Percentiles rank a stretch among this genome's conserved stretches.
Evolutionary conservation across 768 basidiomycete species (phyloP).

Genomic region (Termitomyces sp.): DNA sequence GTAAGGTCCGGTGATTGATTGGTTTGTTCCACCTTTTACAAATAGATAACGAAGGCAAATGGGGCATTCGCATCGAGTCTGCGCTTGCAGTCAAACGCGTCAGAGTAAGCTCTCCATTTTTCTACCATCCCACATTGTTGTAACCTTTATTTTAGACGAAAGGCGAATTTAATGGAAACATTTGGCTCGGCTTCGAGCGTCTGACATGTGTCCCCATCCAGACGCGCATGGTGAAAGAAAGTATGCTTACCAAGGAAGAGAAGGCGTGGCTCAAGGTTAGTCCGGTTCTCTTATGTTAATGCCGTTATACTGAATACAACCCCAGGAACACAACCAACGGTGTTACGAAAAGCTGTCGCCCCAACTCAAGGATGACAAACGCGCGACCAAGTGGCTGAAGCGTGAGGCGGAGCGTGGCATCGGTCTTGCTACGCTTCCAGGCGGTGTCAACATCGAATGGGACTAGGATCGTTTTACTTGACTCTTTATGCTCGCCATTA

Average conservation of each 20-base stretch:
- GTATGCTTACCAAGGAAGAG: slow-evolving; percentile 81
- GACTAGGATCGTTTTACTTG: slow-evolving; percentile 35
- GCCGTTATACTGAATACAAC: neutral
- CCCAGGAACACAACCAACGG: slow-evolving; percentile 72
- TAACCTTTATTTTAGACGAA: slow-evolving; percentile 44
- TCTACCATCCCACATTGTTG: neutral
- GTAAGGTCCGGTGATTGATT: slow-evolving; percentile 8
- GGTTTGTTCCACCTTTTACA: neutral
- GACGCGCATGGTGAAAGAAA: slow-evolving; percentile 80
- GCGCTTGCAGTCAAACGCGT: slow-evolving; percentile 2
- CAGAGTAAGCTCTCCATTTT: neutral
- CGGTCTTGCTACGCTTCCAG: slow-evolving; percentile 63
- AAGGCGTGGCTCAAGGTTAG: slow-evolving; percentile 77
- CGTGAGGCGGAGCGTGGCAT: slow-evolving; percentile 72
- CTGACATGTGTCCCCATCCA: slow-evolving; percentile 94
- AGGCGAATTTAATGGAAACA: slow-evolving; percentile 61
- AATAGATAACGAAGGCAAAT: slow-evolving; percentile 68
- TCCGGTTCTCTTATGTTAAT: slow-evolving; percentile 14
- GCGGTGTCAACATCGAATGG: slow-evolving; percentile 77
- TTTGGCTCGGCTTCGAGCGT: slow-evolving; percentile 89
- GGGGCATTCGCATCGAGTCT: slow-evolving; percentile 85
- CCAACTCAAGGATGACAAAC: slow-evolving; percentile 68
- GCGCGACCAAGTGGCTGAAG: slow-evolving; percentile 75
- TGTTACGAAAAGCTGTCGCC: slow-evolving; percentile 64
- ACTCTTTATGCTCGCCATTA: neutral